Conservation (phyloP, 768 basidiomycete species). For the Boletus huronensis region DNA sequence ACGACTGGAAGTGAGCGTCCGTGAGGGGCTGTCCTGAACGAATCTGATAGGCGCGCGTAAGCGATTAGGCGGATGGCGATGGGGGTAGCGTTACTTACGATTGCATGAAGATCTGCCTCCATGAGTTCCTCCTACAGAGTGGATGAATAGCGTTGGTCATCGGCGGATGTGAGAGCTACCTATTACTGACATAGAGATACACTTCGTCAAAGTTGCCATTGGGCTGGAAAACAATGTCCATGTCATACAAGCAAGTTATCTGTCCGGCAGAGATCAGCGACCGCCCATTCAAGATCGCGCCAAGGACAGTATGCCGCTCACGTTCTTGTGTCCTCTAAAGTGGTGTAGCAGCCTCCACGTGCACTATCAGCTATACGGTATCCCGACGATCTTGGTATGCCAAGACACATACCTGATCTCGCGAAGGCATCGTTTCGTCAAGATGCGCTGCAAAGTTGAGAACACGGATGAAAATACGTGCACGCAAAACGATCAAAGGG, state of each 20-base stretch:
- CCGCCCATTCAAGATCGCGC: background rate
- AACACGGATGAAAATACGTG: slow-evolving; percentile 11
- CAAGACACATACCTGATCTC: slow-evolving; percentile 73
- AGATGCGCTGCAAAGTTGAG: slow-evolving; percentile 60
- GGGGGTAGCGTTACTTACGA: slow-evolving; percentile 49
- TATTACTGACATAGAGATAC: slow-evolving; percentile 72
- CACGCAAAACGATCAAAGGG: background rate
- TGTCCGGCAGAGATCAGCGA: slow-evolving; percentile 30
- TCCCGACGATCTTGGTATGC: background rate
- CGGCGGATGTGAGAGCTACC: background rate
- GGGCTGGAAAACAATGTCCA: slow-evolving; percentile 95
- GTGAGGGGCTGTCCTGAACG: slow-evolving; percentile 86
- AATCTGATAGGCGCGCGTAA: slow-evolving; percentile 43
- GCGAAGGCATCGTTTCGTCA: slow-evolving; percentile 93
- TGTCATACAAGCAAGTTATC: slow-evolving; percentile 97
- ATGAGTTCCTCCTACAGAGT: slow-evolving; percentile 87
- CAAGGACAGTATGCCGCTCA: slow-evolving; percentile 35
- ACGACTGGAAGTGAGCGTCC: slow-evolving; percentile 91
- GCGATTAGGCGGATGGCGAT: background rate
- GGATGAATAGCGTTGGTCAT: slow-evolving; percentile 1
- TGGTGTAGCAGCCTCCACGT: slow-evolving; percentile 79
- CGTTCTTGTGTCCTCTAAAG: slow-evolving; percentile 99
- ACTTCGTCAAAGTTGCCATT: slow-evolving; percentile 95
- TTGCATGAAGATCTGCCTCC: slow-evolving; percentile 99
- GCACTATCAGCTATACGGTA: slow-evolving; percentile 15